Percentiles rank a stretch among this genome's conserved stretches.
Conservation (phyloP, 2,329 filamentous ascomycete species). For the Alternaria infectoria region DNA sequence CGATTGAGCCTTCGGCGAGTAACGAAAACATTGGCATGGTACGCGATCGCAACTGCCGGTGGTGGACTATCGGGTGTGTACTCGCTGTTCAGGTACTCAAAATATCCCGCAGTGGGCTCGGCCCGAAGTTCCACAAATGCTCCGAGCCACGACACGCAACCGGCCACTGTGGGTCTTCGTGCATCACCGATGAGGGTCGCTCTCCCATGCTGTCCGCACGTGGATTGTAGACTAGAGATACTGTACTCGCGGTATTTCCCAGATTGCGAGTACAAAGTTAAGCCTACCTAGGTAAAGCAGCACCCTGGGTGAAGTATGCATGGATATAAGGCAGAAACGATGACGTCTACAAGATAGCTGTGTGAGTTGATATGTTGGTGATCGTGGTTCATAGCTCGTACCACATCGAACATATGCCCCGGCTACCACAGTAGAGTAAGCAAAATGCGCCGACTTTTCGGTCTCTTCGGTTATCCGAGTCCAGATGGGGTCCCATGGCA, state of each 20-base stretch:
- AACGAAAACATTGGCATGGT: background rate
- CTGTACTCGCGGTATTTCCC: background rate
- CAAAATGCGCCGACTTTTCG: constrained; percentile 4
- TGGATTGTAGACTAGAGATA: background rate
- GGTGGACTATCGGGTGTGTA: background rate
- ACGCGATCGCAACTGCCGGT: background rate
- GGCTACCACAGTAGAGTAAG: background rate
- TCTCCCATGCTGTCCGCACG: background rate
- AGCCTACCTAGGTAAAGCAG: background rate
- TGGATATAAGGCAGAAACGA: background rate
- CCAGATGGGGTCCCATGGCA: background rate
- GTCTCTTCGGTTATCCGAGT: background rate
- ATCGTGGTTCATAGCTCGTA: background rate
- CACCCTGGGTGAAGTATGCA: background rate
- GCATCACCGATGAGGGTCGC: background rate
- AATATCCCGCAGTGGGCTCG: constrained; percentile 1
- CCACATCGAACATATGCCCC: constrained; percentile 1
- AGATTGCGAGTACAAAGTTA: background rate
- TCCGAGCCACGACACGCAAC: background rate
- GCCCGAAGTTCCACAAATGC: constrained; percentile 4
- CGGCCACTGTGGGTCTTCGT: background rate
- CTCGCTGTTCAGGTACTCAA: background rate
- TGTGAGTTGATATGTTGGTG: background rate
- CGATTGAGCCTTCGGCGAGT: background rate
- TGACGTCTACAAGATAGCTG: background rate